A percentile compares a stretch with the other conserved stretches of the same genome.
These are phyloP conservation scores for Fusarium protoensiforme DNA, from an alignment of 2,329 filamentous ascomycete species.

Conservation along the genomic window DNA sequence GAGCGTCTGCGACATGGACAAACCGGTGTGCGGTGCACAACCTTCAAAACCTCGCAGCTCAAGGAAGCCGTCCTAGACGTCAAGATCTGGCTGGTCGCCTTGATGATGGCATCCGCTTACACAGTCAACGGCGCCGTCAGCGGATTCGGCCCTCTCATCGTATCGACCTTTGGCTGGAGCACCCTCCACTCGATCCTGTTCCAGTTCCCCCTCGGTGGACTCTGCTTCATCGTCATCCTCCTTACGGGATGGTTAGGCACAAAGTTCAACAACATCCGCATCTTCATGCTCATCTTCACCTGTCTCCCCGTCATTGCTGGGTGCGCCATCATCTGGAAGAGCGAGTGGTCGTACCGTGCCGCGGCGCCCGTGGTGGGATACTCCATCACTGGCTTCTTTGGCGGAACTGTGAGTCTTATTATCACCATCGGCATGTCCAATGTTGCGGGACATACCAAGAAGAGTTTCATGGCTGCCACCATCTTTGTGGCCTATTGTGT, in stretches of 20 bases:
- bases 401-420: conserved; percentile 71
- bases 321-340: conserved; percentile 80
- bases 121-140: conserved; percentile 78
- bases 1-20: conserved; percentile 72
- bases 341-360: conserved; percentile 70
- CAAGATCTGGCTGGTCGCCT: conserved; percentile 71
- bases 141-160: conserved; percentile 78
- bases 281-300: conserved; percentile 72
- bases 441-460: conserved; percentile 81
- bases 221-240: conserved; percentile 76
- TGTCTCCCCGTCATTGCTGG: conserved; percentile 81
- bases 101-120: conserved; percentile 78
- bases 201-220: conserved; percentile 77
- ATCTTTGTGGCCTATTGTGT: conserved; percentile 83
- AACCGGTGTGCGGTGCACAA: conserved; percentile 70
- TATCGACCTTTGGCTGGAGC: conserved; percentile 76
- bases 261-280: conserved; percentile 69
- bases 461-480: conserved; percentile 78
- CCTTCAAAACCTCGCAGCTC: conserved; percentile 69
- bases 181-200: conserved; percentile 74
- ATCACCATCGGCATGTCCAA: conserved; percentile 70
- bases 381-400: conserved; percentile 78
- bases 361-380: conserved; percentile 77
- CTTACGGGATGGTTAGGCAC: conserved; percentile 73
- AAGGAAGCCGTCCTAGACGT: conserved; percentile 67